Evolutionary conservation across 2,329 filamentous ascomycete genomes (phyloP), one percentile per base, ranked within the genome.

Genomic region (Cryphonectria radicalis): DNA sequence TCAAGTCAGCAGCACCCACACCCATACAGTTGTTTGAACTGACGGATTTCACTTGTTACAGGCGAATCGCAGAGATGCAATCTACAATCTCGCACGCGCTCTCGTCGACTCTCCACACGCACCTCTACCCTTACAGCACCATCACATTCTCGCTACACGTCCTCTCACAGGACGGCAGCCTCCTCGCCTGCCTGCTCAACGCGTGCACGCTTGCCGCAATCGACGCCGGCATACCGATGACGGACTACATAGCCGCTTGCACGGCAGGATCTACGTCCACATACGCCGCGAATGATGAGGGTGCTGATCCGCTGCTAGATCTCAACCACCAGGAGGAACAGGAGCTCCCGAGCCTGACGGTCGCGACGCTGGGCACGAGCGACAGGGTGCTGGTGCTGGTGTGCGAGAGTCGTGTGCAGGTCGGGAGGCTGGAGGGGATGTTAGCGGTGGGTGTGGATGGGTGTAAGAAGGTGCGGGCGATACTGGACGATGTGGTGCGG

Each of bases 151-250:
- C 92, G 35, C 87, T 99, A 1, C 93, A 97, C 80, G 90, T 99
- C 50, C 90, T 99, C 62, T 93, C 92, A 0, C 91, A 97, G 76
- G 96, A 99, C 80, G 96, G 96, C 40, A 95, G 93, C 0, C 87
- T 98, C 3, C 90, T 99, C 28, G 94, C 95, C 0, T 92, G 94
- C 0, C 93, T 95, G 63, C 86, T 98, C 76, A 99, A 99, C 78
- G 96, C 96, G 4, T 89, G 93, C 0, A 97, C 95, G 0, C 89
- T 99, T 17, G 96, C 96, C 0, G 89, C 98, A 32, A 91, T 98
- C 73, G 96, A 99, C 79, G 96, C 96, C 0, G 96, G 96, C 67
- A 92, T 99, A 28, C 96, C 96, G 35, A 98, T 98, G 95, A 90
- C 91, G 3, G 94, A 97, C 79, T 97, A 98, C 79, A 88, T 98